A percentile compares a stretch with the other conserved stretches of the same genome.
phyloP scores from a whole-genome alignment of 768 basidiomycete species.

The Dendrothele bispora region DNA sequence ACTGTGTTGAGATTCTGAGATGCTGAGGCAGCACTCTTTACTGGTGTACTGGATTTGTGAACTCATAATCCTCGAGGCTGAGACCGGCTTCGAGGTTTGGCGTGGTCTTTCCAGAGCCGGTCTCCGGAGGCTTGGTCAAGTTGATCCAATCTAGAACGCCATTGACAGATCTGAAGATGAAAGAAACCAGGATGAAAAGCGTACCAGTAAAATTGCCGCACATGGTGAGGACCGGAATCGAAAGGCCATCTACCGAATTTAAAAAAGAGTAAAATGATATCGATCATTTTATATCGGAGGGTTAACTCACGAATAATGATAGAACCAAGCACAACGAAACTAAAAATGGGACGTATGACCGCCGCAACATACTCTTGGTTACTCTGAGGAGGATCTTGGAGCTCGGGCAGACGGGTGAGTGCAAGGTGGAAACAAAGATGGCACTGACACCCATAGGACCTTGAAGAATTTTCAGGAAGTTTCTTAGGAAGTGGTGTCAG shows the following conservation, averaged over 20 bases:
- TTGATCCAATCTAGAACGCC: no score
- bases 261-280: neutral
- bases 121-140: no score
- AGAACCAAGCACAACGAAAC: constrained; percentile 85
- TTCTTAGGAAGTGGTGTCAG: neutral
- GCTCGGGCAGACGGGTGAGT: constrained; percentile 55
- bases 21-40: no score
- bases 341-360: constrained; percentile 77
- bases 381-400: constrained; percentile 57
- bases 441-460: constrained; percentile 88
- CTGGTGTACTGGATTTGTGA: no score
- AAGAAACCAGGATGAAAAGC: no score
- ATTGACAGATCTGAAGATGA: no score
- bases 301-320: constrained; percentile 71
- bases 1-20: no score
- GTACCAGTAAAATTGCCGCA: no score
- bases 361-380: constrained; percentile 75
- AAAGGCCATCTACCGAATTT: constrained; percentile 61
- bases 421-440: constrained; percentile 86
- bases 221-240: constrained; percentile 72
- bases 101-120: no score
- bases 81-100: no score
- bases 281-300: neutral
- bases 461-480: neutral
- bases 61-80: no score